Percentiles rank a stretch among this genome's conserved stretches.
phyloP scores from a whole-genome alignment of 2,329 filamentous ascomycete species.

The Ceratocystis cubensis region DNA sequence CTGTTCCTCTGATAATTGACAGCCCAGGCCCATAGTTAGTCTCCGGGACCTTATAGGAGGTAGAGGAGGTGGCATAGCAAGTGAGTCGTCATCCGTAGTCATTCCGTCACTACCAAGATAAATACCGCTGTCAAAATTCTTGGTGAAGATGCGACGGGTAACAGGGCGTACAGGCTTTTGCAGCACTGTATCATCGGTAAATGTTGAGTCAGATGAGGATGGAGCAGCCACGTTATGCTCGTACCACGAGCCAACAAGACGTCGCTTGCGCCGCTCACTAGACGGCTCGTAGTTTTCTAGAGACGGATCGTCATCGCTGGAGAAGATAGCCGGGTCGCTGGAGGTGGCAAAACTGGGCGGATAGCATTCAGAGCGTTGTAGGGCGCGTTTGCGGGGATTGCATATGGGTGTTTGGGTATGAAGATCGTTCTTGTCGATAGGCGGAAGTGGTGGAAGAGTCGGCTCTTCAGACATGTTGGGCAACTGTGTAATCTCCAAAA shows the following conservation, averaged over 20 bases:
- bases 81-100: conserved; percentile 10
- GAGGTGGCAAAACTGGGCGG: conserved; percentile 41
- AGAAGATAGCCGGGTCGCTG: conserved; percentile 60
- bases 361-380: conserved; percentile 25
- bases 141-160: conserved; percentile 41
- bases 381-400: conserved; percentile 32
- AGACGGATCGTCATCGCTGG: conserved; percentile 57
- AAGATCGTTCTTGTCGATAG: conserved; percentile 24
- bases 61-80: conserved; percentile 11
- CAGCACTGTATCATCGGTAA: conserved; percentile 30
- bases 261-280: conserved; percentile 45
- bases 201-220: conserved; percentile 38
- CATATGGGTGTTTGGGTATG: conserved; percentile 24
- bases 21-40: conserved; percentile 13
- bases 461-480: conserved; percentile 32
- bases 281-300: conserved; percentile 47
- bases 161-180: conserved; percentile 28
- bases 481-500: not conserved
- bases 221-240: conserved; percentile 36
- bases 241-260: conserved; percentile 57
- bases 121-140: conserved; percentile 56
- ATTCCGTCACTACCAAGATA: conserved; percentile 46
- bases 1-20: conserved; percentile 32
- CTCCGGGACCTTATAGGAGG: conserved; percentile 5
- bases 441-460: conserved; percentile 31